Conservation (phyloP, 2,329 filamentous ascomycete species). For the Alternaria sp. region DNA sequence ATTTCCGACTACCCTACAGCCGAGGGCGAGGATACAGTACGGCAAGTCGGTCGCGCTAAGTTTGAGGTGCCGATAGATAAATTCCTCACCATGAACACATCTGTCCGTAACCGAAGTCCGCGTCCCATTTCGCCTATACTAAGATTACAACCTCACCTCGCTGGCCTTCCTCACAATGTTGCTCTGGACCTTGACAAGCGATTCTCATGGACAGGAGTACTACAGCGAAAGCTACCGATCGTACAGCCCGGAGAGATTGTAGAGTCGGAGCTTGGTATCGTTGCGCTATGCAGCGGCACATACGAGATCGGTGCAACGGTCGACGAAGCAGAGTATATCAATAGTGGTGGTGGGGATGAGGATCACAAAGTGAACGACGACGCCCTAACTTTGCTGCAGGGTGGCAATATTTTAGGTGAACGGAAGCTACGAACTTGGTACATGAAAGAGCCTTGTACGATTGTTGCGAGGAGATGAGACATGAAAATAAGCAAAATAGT, state of each 20-base stretch:
- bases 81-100: conserved; percentile 75
- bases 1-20: conserved; percentile 23
- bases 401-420: conserved; percentile 41
- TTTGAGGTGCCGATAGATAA: conserved; percentile 64
- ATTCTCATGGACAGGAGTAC: conserved; percentile 82
- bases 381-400: conserved; percentile 39
- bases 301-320: conserved; percentile 84
- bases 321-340: conserved; percentile 74
- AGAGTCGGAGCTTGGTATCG: conserved; percentile 73
- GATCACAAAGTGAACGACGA: conserved; percentile 36
- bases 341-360: conserved; percentile 24
- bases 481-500: not conserved
- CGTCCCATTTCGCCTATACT: conserved; percentile 75
- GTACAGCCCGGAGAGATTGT: conserved; percentile 67
- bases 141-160: conserved; percentile 77
- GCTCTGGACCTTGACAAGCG: conserved; percentile 84
- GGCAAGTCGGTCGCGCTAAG: conserved; percentile 56
- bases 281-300: conserved; percentile 78
- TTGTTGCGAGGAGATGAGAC: conserved; percentile 47
- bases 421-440: conserved; percentile 57
- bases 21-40: conserved; percentile 22
- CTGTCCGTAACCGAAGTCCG: conserved; percentile 75
- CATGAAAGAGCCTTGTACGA: conserved; percentile 56
- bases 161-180: conserved; percentile 73
- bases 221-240: conserved; percentile 76